A percentile compares a stretch with the other conserved stretches of the same genome.
Evolutionary conservation across 257 asterid species (phyloP).

Genomic region (Petunia secreta): DNA sequence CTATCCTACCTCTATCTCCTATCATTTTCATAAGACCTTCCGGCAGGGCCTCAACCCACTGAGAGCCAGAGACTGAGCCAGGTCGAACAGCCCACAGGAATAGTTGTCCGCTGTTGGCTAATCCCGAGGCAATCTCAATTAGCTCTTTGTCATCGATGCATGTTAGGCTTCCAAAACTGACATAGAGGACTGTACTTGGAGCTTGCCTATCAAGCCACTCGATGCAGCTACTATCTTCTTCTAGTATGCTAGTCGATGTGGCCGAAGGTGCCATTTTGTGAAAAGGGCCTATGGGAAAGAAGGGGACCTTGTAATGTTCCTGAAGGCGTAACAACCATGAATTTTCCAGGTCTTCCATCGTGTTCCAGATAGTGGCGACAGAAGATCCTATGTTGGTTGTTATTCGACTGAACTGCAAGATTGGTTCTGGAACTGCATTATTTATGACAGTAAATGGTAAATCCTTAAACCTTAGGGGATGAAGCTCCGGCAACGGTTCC

Average conservation of each 20-base stretch:
- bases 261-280: slow-evolving; percentile 44
- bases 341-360: slow-evolving; percentile 34
- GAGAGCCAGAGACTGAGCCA: slow-evolving; percentile 8
- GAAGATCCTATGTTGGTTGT: slow-evolving; percentile 41
- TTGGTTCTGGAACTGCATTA: slow-evolving; percentile 6
- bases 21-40: slow-evolving; percentile 22
- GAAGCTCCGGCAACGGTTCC: slow-evolving; percentile 36
- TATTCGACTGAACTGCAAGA: slow-evolving; percentile 28
- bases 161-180: slow-evolving; percentile 51
- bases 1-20: slow-evolving; percentile 37
- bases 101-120: slow-evolving; percentile 43
- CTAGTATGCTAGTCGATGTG: slow-evolving; percentile 38
- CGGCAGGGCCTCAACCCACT: slow-evolving; percentile 16
- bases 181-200: slow-evolving; percentile 44
- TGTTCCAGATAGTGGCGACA: slow-evolving; percentile 54
- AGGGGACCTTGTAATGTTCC: slow-evolving; percentile 43
- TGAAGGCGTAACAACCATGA: slow-evolving; percentile 34
- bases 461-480: slow-evolving; percentile 42
- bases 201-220: slow-evolving; percentile 51
- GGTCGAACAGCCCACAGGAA: slow-evolving; percentile 58
- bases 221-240: slow-evolving; percentile 41
- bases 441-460: slow-evolving; percentile 28
- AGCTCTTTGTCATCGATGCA: slow-evolving; percentile 32
- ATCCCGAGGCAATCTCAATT: slow-evolving; percentile 45
- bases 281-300: slow-evolving; percentile 62